Evolutionary conservation across 2,329 filamentous ascomycete species (phyloP).

Genomic region (Monosporascus sp.): DNA sequence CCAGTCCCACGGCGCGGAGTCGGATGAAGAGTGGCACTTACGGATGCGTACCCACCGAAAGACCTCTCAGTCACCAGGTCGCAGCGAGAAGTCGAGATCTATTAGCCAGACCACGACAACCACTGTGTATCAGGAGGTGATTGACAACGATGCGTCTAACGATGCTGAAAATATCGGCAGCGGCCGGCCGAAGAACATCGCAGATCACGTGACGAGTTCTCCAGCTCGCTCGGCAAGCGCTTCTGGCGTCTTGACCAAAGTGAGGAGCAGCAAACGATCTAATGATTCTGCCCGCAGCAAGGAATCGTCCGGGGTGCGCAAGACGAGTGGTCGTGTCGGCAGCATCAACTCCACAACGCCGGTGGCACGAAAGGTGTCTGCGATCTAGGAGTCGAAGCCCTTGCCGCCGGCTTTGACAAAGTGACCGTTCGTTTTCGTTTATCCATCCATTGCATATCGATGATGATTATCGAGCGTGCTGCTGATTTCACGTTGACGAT

Average conservation of each 20-base stretch:
- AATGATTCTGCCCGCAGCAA: conserved; percentile 46
- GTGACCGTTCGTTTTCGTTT: conserved; percentile 14
- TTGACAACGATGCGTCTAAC: conserved; percentile 63
- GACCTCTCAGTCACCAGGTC: conserved; percentile 56
- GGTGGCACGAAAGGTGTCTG: conserved; percentile 50
- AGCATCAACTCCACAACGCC: conserved; percentile 43
- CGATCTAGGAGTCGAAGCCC: conserved; percentile 26
- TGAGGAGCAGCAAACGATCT: conserved; percentile 55
- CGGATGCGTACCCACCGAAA: conserved; percentile 66
- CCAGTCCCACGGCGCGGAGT: conserved; percentile 59
- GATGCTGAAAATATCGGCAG: conserved; percentile 66
- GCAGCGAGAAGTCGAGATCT: conserved; percentile 59
- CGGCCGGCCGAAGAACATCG: conserved; percentile 49
- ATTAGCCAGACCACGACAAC: conserved; percentile 71
- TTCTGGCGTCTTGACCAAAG: conserved; percentile 56
- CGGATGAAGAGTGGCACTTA: conserved; percentile 77
- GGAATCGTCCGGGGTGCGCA: conserved; percentile 51
- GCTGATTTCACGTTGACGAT: conserved; percentile 35
- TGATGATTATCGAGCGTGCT: conserved; percentile 15
- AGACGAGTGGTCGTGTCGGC: conserved; percentile 61
- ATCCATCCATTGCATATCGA: conserved; percentile 12
- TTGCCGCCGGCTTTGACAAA: conserved; percentile 10
- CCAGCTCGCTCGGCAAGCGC: conserved; percentile 45
- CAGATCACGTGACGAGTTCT: conserved; percentile 44
- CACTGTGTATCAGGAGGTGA: conserved; percentile 59